Evolutionary conservation across 2,329 filamentous ascomycete genomes (phyloP).

Genomic region (Exophiala viscosa): DNA sequence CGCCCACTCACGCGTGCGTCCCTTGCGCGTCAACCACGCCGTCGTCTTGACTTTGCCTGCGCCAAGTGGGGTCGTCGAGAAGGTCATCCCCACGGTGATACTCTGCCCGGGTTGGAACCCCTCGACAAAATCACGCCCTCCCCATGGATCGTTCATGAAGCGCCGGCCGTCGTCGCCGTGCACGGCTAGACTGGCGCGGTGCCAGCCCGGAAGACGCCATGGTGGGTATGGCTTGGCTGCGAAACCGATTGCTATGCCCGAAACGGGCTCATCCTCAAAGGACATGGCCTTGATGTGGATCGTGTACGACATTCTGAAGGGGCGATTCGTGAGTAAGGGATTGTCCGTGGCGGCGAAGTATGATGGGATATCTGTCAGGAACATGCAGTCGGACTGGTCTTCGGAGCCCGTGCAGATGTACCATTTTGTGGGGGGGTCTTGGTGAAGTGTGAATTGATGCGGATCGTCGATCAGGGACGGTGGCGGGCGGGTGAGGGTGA

Average conservation of each 20-base stretch:
- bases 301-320: conserved; percentile 59
- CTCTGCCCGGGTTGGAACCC: conserved; percentile 53
- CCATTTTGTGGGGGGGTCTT: conserved; percentile 33
- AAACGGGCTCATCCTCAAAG: no score
- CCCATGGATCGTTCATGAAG: conserved; percentile 61
- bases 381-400: conserved; percentile 49
- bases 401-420: conserved; percentile 41
- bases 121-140: conserved; percentile 56
- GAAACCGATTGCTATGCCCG: conserved; percentile 58
- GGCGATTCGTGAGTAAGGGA: conserved; percentile 43
- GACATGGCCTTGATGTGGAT: conserved; percentile 47
- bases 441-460: conserved; percentile 12
- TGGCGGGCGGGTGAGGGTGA: conserved; percentile 43
- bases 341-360: conserved; percentile 53
- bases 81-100: conserved; percentile 58
- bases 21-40: conserved; percentile 60
- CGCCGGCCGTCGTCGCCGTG: conserved; percentile 61
- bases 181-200: conserved; percentile 58
- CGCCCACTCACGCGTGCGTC: conserved; percentile 53
- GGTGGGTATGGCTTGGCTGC: conserved; percentile 59
- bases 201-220: conserved; percentile 62
- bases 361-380: conserved; percentile 54
- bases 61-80: conserved; percentile 35
- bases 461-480: neutral
- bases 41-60: conserved; percentile 27